phyloP scores from a whole-genome alignment of 257 asterid species.

The Sherardia arvensis region DNA sequence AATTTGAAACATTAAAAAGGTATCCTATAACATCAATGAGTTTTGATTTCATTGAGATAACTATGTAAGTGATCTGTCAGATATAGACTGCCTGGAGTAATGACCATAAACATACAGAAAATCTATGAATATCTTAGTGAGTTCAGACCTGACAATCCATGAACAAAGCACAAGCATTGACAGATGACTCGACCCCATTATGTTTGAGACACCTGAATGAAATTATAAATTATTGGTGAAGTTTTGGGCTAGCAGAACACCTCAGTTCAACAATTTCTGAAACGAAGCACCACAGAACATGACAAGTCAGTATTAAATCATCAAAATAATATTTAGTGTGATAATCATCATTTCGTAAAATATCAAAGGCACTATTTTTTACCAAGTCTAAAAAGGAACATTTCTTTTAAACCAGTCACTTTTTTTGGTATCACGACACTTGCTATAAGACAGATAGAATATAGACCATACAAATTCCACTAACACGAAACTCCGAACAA shows the following conservation, averaged over 20 bases:
- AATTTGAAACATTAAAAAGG: background rate
- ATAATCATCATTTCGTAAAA: background rate
- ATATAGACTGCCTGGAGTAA: slow-evolving; percentile 5
- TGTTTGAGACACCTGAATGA: background rate
- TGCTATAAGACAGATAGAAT: too few species aligned
- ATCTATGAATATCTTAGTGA: background rate
- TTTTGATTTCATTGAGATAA: background rate
- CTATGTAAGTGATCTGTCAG: background rate
- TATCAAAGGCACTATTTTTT: background rate
- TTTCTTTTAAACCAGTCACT: too few species aligned
- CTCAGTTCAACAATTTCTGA: slow-evolving; percentile 5
- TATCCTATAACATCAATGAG: background rate
- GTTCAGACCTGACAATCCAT: slow-evolving; percentile 1
- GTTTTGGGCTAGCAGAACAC: slow-evolving; percentile 2
- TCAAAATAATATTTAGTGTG: background rate
- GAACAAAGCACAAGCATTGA: slow-evolving; percentile 4
- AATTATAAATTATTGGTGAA: background rate
- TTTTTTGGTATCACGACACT: too few species aligned
- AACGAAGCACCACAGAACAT: background rate
- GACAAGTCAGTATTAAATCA: background rate
- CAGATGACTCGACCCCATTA: slow-evolving; percentile 2
- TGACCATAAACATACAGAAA: background rate
- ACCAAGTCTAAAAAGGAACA: too few species aligned
- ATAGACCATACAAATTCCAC: too few species aligned
- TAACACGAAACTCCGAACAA: too few species aligned